Conservation (phyloP, 177 flowering plant genomes). For the Tripterygium wilfordii region DNA sequence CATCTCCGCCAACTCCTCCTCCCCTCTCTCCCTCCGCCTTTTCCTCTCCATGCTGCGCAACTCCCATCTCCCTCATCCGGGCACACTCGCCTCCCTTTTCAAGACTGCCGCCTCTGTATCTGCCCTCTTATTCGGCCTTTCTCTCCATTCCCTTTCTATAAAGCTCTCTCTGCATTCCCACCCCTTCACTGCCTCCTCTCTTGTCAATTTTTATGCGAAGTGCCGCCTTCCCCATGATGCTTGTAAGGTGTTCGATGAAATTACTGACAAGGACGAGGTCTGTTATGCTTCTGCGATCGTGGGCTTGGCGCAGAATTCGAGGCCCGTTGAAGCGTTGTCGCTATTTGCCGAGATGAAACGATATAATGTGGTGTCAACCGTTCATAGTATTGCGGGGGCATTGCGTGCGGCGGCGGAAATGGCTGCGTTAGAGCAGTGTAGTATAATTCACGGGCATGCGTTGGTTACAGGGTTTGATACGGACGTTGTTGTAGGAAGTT, state of each 20-base stretch:
- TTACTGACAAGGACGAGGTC: slow-evolving; percentile 38
- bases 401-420: slow-evolving; percentile 48
- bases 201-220: slow-evolving; percentile 39
- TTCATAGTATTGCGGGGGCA: slow-evolving; percentile 65
- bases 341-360: slow-evolving; percentile 39
- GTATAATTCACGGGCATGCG: slow-evolving; percentile 59
- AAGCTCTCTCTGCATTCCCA: slow-evolving; percentile 45
- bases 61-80: slow-evolving; percentile 60
- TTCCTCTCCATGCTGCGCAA: slow-evolving; percentile 79
- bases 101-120: slow-evolving; percentile 64
- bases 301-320: slow-evolving; percentile 45
- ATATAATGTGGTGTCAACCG: slow-evolving; percentile 27
- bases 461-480: slow-evolving; percentile 51
- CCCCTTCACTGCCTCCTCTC: slow-evolving; percentile 48
- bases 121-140: slow-evolving; percentile 34
- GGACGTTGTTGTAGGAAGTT: too few species aligned
- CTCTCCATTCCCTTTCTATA: slow-evolving; percentile 52
- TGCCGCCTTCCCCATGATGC: slow-evolving; percentile 24
- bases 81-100: slow-evolving; percentile 58
- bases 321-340: slow-evolving; percentile 31
- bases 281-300: slow-evolving; percentile 46
- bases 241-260: slow-evolving; percentile 54
- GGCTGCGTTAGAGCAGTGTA: slow-evolving; percentile 67
- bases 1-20: slow-evolving; percentile 44
- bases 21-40: slow-evolving; percentile 36